Conservation (phyloP, 441 rosid genomes). For the Gossypium lobatum region DNA sequence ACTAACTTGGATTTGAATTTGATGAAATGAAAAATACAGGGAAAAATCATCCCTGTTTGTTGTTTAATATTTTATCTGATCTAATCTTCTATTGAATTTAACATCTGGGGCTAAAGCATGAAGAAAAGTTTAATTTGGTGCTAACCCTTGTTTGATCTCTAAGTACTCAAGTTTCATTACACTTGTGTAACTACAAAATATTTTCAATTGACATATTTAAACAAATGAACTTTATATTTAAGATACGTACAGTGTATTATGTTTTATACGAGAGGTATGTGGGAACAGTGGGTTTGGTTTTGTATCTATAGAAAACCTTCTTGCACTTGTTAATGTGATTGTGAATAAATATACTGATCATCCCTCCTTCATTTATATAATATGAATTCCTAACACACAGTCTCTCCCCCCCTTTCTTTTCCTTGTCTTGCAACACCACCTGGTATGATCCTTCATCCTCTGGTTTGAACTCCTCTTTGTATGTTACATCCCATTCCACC, state of each 20-base stretch:
- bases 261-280: constrained; percentile 2
- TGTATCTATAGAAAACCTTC: constrained; percentile 39
- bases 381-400: constrained; percentile 42
- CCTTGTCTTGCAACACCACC: constrained; percentile 28
- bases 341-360: constrained; percentile 40
- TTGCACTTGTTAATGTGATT: constrained; percentile 34
- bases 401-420: constrained; percentile 20
- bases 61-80: background rate
- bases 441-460: constrained; percentile 58
- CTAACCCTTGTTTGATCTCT: background rate
- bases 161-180: background rate
- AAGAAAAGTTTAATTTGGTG: background rate
- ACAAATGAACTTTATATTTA: background rate
- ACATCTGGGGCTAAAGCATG: background rate
- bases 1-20: background rate
- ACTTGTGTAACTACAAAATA: background rate
- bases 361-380: constrained; percentile 50
- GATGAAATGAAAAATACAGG: background rate
- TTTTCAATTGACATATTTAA: background rate
- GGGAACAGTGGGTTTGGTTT: constrained; percentile 38
- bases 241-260: background rate
- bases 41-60: background rate
- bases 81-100: background rate
- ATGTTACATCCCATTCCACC: constrained; percentile 47
- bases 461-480: constrained; percentile 52